These are phyloP conservation scores for Colletotrichum sp. DNA, from an alignment of 2,329 filamentous ascomycete species.

Conservation along the genomic window DNA sequence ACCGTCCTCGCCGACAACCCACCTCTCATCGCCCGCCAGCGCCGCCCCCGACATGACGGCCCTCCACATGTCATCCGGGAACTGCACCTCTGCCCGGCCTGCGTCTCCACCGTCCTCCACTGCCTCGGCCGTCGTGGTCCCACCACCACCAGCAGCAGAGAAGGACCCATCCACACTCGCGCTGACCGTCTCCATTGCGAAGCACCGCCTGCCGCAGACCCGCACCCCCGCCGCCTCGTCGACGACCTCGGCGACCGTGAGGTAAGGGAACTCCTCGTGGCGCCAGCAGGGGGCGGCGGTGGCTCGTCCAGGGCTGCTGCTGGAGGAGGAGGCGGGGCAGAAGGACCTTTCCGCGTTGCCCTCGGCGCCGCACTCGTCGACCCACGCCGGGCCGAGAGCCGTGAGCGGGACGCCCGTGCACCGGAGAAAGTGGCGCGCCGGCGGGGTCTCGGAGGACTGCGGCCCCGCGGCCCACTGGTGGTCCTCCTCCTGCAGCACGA, in stretches of 20 bases:
- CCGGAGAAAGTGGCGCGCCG: slow-evolving; percentile 49
- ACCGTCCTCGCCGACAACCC: slow-evolving; percentile 64
- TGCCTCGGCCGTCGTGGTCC: not conserved
- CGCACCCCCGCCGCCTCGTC: slow-evolving; percentile 50
- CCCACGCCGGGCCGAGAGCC: slow-evolving; percentile 53
- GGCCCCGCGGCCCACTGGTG: slow-evolving; percentile 54
- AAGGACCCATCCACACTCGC: slow-evolving; percentile 31
- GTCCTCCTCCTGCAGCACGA: slow-evolving; percentile 63
- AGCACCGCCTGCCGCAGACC: slow-evolving; percentile 51
- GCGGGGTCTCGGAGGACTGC: slow-evolving; percentile 44
- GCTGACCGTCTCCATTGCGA: slow-evolving; percentile 51
- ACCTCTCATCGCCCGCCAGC: slow-evolving; percentile 65
- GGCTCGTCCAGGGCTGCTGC: not conserved
- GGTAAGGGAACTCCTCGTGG: slow-evolving; percentile 57
- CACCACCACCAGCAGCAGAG: not conserved
- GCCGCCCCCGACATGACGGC: slow-evolving; percentile 56
- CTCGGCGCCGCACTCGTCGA: slow-evolving; percentile 50
- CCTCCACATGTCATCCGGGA: slow-evolving; percentile 48
- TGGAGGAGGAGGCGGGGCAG: slow-evolving; percentile 28
- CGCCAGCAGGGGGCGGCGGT: slow-evolving; percentile 56
- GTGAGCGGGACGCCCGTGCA: slow-evolving; percentile 60
- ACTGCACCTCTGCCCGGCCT: slow-evolving; percentile 39
- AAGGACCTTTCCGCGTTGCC: slow-evolving; percentile 47
- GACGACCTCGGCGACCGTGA: slow-evolving; percentile 51
- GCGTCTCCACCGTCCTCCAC: not conserved